A percentile compares a stretch with the other conserved stretches of the same genome.
Conservation (phyloP, 805 yeast genomes). For the Saccharomycodes ludwigii region DNA sequence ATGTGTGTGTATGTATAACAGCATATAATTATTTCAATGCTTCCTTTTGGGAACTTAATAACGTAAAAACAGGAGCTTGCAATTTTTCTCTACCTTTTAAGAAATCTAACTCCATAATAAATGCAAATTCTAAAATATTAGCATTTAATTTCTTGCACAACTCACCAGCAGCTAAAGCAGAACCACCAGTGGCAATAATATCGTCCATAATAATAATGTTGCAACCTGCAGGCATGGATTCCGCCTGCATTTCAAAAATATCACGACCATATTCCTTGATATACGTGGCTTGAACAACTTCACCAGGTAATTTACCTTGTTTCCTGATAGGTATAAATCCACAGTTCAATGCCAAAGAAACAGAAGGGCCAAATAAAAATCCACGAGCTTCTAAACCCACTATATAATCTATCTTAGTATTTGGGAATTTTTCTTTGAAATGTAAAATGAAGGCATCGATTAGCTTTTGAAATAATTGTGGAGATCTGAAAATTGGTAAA, state of each 20-base stretch:
- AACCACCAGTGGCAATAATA: constrained; percentile 96
- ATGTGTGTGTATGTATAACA: neutral
- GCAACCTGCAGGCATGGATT: constrained; percentile 66
- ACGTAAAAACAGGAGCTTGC: constrained; percentile 77
- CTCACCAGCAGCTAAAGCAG: constrained; percentile 89
- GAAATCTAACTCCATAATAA: constrained; percentile 91
- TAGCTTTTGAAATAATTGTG: constrained; percentile 68
- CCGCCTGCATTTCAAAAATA: constrained; percentile 77
- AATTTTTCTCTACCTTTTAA: constrained; percentile 86
- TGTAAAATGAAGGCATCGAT: constrained; percentile 72
- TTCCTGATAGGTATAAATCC: constrained; percentile 95
- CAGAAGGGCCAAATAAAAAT: constrained; percentile 88
- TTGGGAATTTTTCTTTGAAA: constrained; percentile 41
- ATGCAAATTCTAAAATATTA: constrained; percentile 65
- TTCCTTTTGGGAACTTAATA: constrained; percentile 72
- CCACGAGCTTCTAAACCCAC: constrained; percentile 97
- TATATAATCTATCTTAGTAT: constrained; percentile 65
- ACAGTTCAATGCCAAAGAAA: constrained; percentile 79
- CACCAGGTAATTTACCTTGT: constrained; percentile 91
- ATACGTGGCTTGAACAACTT: constrained; percentile 56
- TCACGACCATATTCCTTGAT: constrained; percentile 90
- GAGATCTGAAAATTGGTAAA: constrained; percentile 81
- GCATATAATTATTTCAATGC: constrained; percentile 18
- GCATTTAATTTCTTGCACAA: constrained; percentile 58
- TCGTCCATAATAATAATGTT: constrained; percentile 87